These are phyloP conservation scores for Talaromyces liani DNA, from an alignment of 495 filamentous ascomycete genomes.

Conservation along the genomic window DNA sequence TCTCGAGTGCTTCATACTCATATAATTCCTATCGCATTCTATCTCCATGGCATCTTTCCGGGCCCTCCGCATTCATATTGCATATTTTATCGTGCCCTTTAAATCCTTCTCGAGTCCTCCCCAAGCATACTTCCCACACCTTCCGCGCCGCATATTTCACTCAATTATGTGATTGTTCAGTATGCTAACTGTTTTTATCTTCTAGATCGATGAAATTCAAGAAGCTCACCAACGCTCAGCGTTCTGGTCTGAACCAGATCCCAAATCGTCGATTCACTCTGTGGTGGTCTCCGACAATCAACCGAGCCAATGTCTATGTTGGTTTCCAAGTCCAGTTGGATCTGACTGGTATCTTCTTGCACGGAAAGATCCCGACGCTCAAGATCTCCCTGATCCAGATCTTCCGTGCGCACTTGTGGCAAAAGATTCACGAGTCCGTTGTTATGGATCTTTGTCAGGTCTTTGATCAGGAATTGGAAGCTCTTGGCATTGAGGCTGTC, in stretches of 20 bases:
- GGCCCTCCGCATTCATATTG: background rate
- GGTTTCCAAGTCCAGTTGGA: constrained; percentile 99
- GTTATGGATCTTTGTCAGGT: constrained; percentile 99
- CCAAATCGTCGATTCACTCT: constrained; percentile 98
- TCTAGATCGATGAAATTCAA: constrained; percentile 82
- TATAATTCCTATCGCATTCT: background rate
- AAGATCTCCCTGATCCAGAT: constrained; percentile 99
- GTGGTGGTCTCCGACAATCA: constrained; percentile 89
- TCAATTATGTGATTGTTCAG: background rate
- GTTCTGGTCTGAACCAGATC: constrained; percentile 98
- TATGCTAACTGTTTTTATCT: background rate
- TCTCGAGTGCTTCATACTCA: background rate
- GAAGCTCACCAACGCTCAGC: constrained; percentile 97
- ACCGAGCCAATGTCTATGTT: constrained; percentile 53
- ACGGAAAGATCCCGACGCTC: constrained; percentile 97
- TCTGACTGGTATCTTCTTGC: constrained; percentile 97
- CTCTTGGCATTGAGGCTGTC: constrained; percentile 93
- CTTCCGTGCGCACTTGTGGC: constrained; percentile 99
- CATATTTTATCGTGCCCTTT: background rate
- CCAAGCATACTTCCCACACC: background rate
- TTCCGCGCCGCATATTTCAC: background rate
- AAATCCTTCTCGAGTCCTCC: background rate
- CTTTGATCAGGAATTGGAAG: constrained; percentile 97
- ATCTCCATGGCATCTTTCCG: background rate
- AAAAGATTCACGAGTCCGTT: constrained; percentile 99